A percentile compares a stretch with the other conserved stretches of the same genome.
phyloP scores from a whole-genome alignment of 2,329 filamentous ascomycete genomes.

The Pochonia chlamydosporia region DNA sequence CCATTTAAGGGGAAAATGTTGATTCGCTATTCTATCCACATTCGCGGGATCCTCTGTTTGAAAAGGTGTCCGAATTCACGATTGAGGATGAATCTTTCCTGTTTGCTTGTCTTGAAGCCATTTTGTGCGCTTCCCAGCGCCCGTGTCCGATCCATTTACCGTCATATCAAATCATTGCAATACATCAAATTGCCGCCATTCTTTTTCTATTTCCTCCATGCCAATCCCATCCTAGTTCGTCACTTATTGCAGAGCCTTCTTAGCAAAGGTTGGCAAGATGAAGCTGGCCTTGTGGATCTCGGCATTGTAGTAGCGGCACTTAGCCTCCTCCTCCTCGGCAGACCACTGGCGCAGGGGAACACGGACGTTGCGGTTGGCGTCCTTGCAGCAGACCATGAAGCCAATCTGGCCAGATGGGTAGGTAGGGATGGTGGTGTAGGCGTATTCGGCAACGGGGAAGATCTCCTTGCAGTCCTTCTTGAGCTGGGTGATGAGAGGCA shows the following conservation, averaged over 20 bases:
- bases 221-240: not conserved
- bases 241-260: constrained; percentile 60
- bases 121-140: too few relatives aligned
- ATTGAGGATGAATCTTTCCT: not conserved
- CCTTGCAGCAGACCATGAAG: constrained; percentile 99
- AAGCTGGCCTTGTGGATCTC: constrained; percentile 95
- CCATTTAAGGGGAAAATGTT: not conserved
- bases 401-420: constrained; percentile 99
- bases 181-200: not conserved
- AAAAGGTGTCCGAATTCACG: not conserved
- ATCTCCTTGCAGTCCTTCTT: constrained; percentile 96
- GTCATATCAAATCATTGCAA: not conserved
- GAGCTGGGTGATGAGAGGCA: constrained; percentile 86
- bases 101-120: not conserved
- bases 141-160: not conserved
- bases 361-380: constrained; percentile 74
- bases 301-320: constrained; percentile 96
- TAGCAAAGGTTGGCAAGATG: constrained; percentile 87
- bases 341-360: constrained; percentile 79
- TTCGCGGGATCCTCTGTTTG: not conserved
- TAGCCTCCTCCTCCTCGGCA: constrained; percentile 81
- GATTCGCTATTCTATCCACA: not conserved
- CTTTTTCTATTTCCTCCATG: not conserved
- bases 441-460: constrained; percentile 97
- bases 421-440: constrained; percentile 97